Evolutionary conservation across 192 early-diverging fungal species (phyloP), one percentile per base, ranked within the genome.

Genomic region (Gryganskiella cystojenkinii): DNA sequence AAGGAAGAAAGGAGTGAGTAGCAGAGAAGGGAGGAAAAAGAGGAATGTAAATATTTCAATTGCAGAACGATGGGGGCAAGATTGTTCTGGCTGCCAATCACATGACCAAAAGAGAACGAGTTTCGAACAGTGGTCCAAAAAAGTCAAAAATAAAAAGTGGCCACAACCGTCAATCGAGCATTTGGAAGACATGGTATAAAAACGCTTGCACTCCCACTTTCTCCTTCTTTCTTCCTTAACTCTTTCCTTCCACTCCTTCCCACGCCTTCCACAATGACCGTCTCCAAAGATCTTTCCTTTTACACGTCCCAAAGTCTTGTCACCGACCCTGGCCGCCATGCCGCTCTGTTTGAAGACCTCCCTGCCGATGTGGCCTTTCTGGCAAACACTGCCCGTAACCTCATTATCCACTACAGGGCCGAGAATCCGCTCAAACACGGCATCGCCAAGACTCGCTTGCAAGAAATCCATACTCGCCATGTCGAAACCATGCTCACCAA

Each of bases 21-120:
- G 28, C 31, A 28, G 53, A 33, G 11, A 50, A 13, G 28, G 52
- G 20, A 15, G 45, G 45, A 14, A 28, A 14, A 19, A 46, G 33
- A 30, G 25, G 52, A 54, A 31, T 25, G 52, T 4, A 54, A 57
- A 57, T n/a, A n/a, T n/a, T n/a, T n/a, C n/a, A n/a, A n/a, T n/a
- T n/a, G n/a, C n/a, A n/a, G n/a, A n/a, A n/a, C n/a, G n/a, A n/a
- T n/a, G n/a, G n/a, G n/a, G n/a, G n/a, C n/a, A n/a, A n/a, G n/a
- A n/a, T n/a, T n/a, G n/a, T n/a, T n/a, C n/a, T n/a, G n/a, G n/a
- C n/a, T n/a, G n/a, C n/a, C n/a, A n/a, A n/a, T n/a, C n/a, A n/a
- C n/a, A n/a, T n/a, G n/a, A n/a, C n/a, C n/a, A n/a, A n/a, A n/a
- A n/a, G n/a, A n/a, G n/a, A n/a, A n/a, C n/a, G n/a, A n/a, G n/a